phyloP scores from a whole-genome alignment of 148 eudicot genomes.

The Fagopyrum tataricum region DNA sequence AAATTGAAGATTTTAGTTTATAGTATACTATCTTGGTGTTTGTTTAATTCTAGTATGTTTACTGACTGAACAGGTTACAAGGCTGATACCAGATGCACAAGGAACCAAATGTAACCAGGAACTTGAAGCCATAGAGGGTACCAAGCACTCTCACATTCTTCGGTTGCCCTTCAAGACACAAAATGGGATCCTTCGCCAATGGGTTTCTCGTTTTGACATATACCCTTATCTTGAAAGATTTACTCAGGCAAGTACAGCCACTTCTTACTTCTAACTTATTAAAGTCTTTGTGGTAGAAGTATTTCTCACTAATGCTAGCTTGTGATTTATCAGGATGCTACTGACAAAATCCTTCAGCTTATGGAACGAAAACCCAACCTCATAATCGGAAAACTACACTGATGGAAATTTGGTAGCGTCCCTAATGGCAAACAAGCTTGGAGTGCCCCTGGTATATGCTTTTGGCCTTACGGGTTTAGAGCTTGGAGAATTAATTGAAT shows the following conservation, averaged over 20 bases:
- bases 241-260: constrained; percentile 50
- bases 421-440: constrained; percentile 84
- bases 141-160: constrained; percentile 78
- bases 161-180: constrained; percentile 80
- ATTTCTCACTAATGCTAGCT: neutral
- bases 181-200: constrained; percentile 57
- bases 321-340: constrained; percentile 53
- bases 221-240: constrained; percentile 84
- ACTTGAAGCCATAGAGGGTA: constrained; percentile 57
- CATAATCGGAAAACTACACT: constrained; percentile 78
- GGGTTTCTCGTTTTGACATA: constrained; percentile 90
- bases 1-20: neutral
- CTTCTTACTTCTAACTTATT: too few relatives aligned
- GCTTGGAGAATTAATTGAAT: neutral
- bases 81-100: constrained; percentile 86
- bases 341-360: constrained; percentile 50
- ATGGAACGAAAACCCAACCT: constrained; percentile 92
- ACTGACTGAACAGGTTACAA: constrained; percentile 49
- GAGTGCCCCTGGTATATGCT: constrained; percentile 59
- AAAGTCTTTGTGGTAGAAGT: neutral
- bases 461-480: neutral
- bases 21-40: neutral
- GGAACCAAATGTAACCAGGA: constrained; percentile 78
- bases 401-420: constrained; percentile 94
- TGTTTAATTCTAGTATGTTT: constrained; percentile 7